A percentile compares a stretch with the other conserved stretches of the same genome.
Evolutionary conservation across 2,329 filamentous ascomycete species (phyloP).

Genomic region (Macrophomina pseudophaseolina): DNA sequence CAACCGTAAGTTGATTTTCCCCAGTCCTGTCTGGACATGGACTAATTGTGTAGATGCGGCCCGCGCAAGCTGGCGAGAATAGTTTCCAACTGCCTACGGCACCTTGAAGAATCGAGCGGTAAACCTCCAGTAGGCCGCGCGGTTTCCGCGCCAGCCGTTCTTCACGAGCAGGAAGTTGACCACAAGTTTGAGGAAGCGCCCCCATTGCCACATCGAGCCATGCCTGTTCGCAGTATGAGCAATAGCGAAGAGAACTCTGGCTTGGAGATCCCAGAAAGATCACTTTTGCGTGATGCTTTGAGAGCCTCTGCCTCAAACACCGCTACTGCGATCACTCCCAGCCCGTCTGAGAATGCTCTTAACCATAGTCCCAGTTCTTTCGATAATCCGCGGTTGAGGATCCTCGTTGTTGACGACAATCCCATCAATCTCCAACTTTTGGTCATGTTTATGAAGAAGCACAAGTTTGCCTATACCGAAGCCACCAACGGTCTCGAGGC

Average conservation of each 20-base stretch:
- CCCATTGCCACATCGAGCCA: not conserved
- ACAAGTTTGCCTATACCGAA: conserved; percentile 40
- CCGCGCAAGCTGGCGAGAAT: conserved; percentile 23
- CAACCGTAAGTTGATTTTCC: conserved; percentile 24
- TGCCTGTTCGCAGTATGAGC: conserved; percentile 14
- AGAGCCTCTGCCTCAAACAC: not conserved
- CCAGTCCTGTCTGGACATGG: not conserved
- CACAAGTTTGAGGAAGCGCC: not conserved
- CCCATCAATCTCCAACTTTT: conserved; percentile 47
- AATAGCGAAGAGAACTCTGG: conserved; percentile 13
- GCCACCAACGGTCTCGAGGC: conserved; percentile 46
- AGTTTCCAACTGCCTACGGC: not conserved
- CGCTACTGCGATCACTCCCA: not conserved
- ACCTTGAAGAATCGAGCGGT: not conserved
- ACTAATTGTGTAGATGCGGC: conserved; percentile 19
- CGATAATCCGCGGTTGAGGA: conserved; percentile 24
- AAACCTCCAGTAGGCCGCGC: conserved; percentile 8
- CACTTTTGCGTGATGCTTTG: conserved; percentile 18
- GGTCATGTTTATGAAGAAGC: conserved; percentile 43
- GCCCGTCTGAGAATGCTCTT: not conserved
- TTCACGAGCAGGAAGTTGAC: not conserved
- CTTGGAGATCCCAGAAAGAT: conserved; percentile 16
- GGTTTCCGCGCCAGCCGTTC: conserved; percentile 17
- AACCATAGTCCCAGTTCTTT: not conserved
- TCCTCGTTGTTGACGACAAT: conserved; percentile 48